Base-by-base conservation (phyloP, 2,329 filamentous ascomycete genomes). In the Cercospora brassicicola region DNA sequence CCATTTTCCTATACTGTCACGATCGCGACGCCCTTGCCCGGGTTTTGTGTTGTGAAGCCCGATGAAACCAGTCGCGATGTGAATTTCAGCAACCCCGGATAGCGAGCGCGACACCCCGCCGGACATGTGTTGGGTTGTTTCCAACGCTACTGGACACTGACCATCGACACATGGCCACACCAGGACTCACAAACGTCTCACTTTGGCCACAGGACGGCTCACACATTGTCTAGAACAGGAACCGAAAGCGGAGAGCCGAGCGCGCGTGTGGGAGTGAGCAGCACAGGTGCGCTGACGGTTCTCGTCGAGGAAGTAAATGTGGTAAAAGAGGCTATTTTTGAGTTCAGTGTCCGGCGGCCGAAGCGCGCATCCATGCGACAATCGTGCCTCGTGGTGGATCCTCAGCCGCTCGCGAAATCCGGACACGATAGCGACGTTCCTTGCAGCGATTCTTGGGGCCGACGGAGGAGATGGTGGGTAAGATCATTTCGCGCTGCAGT, bases 301-400 rank as follows among this genome's bases (percentile, higher is more conserved):
- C 9, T 59, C 28, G 55, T 31, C 55, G 55, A 36, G 30, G 31
- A 5, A 23, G 55, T 11, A 18, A 36, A 36, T 36, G 31, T 59
- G 55, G 55, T 28, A 9, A 48, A 28, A 26, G 36, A 31, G 62
- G 53, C 65, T 67, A 67, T 67, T 67, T 66, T 67, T 55, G 62
- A 67, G 65, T 60, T 67, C 42, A 55, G 39, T n/a, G 61, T 63
- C 30, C 65, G 65, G 59, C 28, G 51, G 30, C 65, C 59, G 59
- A 62, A 59, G 36, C 36, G 55, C 55, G 28, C 55, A 63, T 63
- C 61, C 61, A 20, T 63, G 61, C 61, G 42, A 45, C 61, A 63
- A 63, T 63, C 61, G 61, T 28, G 55, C 30, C 59, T 51, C 59
- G 33, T 56, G 59, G 55, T 31, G 65, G 59, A 39, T 51, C 31